Conservation (phyloP, 768 basidiomycete genomes). For the Lactifluus pinguis region DNA sequence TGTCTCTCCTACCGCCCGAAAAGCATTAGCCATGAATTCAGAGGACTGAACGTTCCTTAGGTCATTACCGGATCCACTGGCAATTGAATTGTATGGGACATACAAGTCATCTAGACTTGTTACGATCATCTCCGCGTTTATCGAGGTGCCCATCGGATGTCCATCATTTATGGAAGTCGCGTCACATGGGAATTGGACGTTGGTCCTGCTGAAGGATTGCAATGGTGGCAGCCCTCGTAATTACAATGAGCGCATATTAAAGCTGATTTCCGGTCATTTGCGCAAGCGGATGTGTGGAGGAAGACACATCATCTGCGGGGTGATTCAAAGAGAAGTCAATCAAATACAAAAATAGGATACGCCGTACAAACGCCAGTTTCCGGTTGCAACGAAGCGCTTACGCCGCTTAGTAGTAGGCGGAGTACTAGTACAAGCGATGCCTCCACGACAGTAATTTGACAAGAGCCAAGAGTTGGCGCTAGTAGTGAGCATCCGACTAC, state of each 20-base stretch:
- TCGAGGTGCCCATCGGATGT: neutral
- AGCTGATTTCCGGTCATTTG: neutral
- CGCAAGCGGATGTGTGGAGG: neutral
- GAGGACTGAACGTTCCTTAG: neutral
- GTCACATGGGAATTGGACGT: neutral
- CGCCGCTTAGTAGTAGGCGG: no score
- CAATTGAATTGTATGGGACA: no score
- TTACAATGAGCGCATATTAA: no score
- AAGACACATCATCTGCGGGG: neutral
- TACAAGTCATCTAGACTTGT: no score
- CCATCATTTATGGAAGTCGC: neutral
- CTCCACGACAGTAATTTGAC: neutral
- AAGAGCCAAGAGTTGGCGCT: no score
- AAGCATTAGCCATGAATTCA: neutral
- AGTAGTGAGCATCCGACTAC: no score
- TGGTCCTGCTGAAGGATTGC: neutral
- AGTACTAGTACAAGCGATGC: neutral
- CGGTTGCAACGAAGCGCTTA: neutral
- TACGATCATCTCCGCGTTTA: no score
- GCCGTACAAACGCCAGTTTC: neutral
- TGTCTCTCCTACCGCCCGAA: neutral
- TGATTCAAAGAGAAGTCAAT: no score
- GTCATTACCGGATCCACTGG: neutral
- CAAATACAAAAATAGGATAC: no score
- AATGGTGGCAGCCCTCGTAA: neutral